These are phyloP conservation scores for Mycena filopes DNA, from an alignment of 768 basidiomycete species.

Conservation along the genomic window DNA sequence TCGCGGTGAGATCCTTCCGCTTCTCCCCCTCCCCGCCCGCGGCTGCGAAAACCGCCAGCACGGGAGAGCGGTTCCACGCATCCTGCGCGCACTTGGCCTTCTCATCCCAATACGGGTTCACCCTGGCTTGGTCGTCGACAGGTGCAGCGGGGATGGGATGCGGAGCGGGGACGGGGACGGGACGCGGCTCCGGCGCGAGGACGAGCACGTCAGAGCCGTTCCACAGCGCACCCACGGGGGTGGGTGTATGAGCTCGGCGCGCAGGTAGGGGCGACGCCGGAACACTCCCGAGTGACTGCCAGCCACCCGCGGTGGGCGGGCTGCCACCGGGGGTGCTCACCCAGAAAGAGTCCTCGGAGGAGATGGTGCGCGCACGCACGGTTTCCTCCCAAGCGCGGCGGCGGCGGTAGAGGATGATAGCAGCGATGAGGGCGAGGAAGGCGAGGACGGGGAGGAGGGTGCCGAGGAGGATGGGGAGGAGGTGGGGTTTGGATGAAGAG, in stretches of 20 bases:
- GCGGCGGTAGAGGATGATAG: background rate
- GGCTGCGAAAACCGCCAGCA: too few species aligned
- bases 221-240: background rate
- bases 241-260: background rate
- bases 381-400: background rate
- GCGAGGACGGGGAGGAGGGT: background rate
- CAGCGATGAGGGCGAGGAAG: background rate
- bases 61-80: too few species aligned
- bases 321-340: background rate
- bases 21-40: too few species aligned
- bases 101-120: too few species aligned
- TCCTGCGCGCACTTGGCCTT: too few species aligned
- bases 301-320: background rate
- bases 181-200: background rate
- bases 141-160: too few species aligned
- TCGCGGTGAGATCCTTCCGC: background rate
- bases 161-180: too few species aligned
- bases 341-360: background rate
- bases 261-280: too few species aligned
- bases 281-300: too few species aligned
- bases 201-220: conserved; percentile 2
- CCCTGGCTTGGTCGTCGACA: too few species aligned
- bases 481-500: background rate
- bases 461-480: background rate
- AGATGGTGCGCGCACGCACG: too few species aligned